Percentiles rank a stretch among this genome's conserved stretches.
Conservation (phyloP, 768 basidiomycete genomes). For the Arthromyces matolae region DNA sequence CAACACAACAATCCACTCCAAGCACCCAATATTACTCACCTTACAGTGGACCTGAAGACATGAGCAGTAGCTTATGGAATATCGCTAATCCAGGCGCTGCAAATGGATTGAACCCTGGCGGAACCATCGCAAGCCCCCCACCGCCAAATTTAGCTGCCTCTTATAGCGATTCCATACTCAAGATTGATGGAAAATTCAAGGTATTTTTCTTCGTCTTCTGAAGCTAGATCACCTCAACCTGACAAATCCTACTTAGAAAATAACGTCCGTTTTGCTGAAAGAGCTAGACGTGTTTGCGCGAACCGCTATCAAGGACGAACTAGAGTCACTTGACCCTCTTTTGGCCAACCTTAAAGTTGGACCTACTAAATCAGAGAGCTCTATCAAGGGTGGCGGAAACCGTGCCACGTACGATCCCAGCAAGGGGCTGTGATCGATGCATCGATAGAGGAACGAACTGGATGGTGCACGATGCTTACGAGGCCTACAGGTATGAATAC, state of each 20-base stretch:
- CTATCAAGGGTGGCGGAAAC: conserved; percentile 1
- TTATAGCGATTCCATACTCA: conserved; percentile 70
- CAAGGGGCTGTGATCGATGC: conserved; percentile 9
- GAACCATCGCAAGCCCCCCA: conserved; percentile 35
- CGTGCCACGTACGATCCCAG: conserved; percentile 10
- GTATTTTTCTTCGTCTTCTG: conserved; percentile 32
- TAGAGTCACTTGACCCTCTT: conserved; percentile 77
- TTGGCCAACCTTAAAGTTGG: conserved; percentile 50
- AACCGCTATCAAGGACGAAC: conserved; percentile 76
- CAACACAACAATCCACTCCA: conserved; percentile 16
- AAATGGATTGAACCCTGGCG: conserved; percentile 27
- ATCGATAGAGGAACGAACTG: background rate
- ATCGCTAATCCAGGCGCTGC: conserved; percentile 53
- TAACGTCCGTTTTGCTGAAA: conserved; percentile 72
- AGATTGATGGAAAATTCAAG: conserved; percentile 84
- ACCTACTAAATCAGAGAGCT: conserved; percentile 1
- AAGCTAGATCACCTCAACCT: background rate
- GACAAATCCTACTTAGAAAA: conserved; percentile 59
- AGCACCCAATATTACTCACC: conserved; percentile 10
- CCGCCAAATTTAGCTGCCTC: conserved; percentile 57
- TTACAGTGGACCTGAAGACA: conserved; percentile 20
- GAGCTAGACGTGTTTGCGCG: conserved; percentile 83
- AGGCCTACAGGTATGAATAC: background rate
- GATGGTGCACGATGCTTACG: background rate
- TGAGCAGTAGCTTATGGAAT: conserved; percentile 64